A percentile compares a stretch with the other conserved stretches of the same genome.
Evolutionary conservation across 495 filamentous ascomycete species (phyloP).

Genomic region (Astrothelium macrocarpum): DNA sequence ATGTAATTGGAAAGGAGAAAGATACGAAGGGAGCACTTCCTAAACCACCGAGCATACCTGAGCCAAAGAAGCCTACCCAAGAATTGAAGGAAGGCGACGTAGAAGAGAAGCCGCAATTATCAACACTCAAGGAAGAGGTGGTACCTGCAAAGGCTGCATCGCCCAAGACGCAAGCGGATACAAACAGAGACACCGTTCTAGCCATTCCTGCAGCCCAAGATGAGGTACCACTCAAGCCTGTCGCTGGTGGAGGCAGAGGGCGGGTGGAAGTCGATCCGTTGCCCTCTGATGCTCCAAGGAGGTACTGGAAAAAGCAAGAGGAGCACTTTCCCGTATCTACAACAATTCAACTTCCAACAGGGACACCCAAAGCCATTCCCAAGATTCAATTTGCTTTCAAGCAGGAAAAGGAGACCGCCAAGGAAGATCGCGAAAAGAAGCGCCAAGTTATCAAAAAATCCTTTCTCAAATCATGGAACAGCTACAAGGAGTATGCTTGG

Average conservation of each 20-base stretch:
- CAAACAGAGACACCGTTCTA: background rate
- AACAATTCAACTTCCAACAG: conserved; percentile 67
- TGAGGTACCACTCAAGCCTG: background rate
- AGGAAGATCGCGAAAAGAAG: conserved; percentile 13
- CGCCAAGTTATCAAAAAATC: conserved; percentile 35
- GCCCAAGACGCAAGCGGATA: background rate
- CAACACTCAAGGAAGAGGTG: conserved; percentile 5
- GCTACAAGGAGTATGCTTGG: conserved; percentile 34
- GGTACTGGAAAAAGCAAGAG: conserved; percentile 17
- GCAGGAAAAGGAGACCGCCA: conserved; percentile 52
- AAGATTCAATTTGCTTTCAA: conserved; percentile 49
- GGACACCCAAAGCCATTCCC: conserved; percentile 56
- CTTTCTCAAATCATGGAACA: conserved; percentile 30
- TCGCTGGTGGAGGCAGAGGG: conserved; percentile 7
- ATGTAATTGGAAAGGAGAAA: background rate
- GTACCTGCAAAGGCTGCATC: background rate
- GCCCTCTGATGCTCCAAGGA: background rate
- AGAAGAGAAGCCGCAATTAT: conserved; percentile 1
- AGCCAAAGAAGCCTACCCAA: conserved; percentile 3
- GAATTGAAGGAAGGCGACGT: background rate
- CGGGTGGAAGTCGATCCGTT: conserved; percentile 9
- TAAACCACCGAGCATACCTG: background rate
- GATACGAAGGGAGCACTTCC: background rate
- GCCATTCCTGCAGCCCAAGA: conserved; percentile 1
- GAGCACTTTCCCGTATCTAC: conserved; percentile 34